These are phyloP conservation scores for Penicillium sp. DNA, from an alignment of 2,329 filamentous ascomycete genomes.

Conservation along the genomic window DNA sequence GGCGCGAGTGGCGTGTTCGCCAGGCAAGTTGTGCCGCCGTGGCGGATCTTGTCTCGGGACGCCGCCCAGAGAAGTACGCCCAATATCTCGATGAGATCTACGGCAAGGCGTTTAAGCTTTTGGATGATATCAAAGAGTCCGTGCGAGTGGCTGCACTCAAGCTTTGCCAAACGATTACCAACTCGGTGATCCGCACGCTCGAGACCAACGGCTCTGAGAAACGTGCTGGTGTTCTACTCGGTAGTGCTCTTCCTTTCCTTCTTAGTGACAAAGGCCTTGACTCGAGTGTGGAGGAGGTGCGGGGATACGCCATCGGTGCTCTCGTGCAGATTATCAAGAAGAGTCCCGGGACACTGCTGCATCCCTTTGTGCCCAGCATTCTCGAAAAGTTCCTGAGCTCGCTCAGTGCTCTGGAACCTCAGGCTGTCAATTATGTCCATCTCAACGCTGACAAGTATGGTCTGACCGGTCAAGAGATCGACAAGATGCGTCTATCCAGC, in stretches of 20 bases:
- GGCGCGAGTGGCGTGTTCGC: constrained; percentile 90
- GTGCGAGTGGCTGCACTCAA: constrained; percentile 81
- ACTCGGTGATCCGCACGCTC: constrained; percentile 81
- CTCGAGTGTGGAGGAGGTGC: constrained; percentile 85
- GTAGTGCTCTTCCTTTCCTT: constrained; percentile 86
- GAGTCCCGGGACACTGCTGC: constrained; percentile 73
- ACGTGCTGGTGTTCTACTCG: constrained; percentile 78
- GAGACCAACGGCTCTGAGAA: constrained; percentile 73
- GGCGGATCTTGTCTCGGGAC: constrained; percentile 83
- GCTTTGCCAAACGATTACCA: constrained; percentile 83
- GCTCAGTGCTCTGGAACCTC: constrained; percentile 85
- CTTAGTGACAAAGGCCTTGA: constrained; percentile 88
- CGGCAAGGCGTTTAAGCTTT: constrained; percentile 82
- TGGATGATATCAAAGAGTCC: constrained; percentile 94
- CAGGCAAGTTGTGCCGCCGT: constrained; percentile 92
- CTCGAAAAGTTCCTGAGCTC: constrained; percentile 80
- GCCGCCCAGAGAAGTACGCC: constrained; percentile 77
- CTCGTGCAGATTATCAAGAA: constrained; percentile 90
- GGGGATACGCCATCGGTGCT: constrained; percentile 79
- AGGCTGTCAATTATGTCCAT: constrained; percentile 90
- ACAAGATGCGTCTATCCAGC: constrained; percentile 80
- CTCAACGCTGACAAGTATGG: constrained; percentile 84
- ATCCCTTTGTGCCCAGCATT: constrained; percentile 80
- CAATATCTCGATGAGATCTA: constrained; percentile 85
- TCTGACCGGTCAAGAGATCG: constrained; percentile 85